Conservation (phyloP, 192 early-diverging fungal species). For the Jimgerdemannia flammicorona region DNA sequence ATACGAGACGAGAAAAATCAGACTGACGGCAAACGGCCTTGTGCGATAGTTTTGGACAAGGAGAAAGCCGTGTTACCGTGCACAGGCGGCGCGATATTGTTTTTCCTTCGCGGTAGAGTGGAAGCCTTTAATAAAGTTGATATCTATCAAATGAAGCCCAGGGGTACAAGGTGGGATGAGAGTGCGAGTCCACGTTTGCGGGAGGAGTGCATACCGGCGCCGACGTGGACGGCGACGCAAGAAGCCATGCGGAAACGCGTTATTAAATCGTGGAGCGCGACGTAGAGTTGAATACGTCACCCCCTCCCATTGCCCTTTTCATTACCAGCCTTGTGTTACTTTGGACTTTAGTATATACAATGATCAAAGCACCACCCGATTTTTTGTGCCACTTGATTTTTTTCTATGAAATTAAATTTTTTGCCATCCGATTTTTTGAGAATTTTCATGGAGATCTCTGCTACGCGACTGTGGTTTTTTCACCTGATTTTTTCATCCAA, state of each 20-base stretch:
- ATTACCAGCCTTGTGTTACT: too few relatives aligned
- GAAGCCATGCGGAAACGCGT: neutral
- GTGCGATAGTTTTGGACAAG: neutral
- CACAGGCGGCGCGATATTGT: neutral
- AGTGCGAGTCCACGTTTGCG: neutral
- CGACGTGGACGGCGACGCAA: neutral
- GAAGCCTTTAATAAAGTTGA: neutral
- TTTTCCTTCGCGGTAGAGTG: neutral
- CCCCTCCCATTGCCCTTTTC: too few relatives aligned
- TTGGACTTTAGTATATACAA: too few relatives aligned
- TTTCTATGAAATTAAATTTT: too few relatives aligned
- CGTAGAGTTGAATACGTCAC: too few relatives aligned
- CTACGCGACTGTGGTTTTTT: too few relatives aligned
- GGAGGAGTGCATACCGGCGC: neutral
- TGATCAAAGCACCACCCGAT: too few relatives aligned
- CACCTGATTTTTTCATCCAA: too few relatives aligned
- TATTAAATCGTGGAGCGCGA: too few relatives aligned
- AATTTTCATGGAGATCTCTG: too few relatives aligned
- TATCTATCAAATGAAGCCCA: neutral
- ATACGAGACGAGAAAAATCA: neutral
- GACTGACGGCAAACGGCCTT: neutral
- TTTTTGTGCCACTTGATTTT: too few relatives aligned
- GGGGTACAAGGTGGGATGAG: neutral
- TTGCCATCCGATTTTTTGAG: too few relatives aligned
- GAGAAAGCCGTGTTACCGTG: neutral